Evolutionary conservation across 495 filamentous ascomycete species (phyloP), one percentile per base, ranked within the genome.

Genomic region (Aspergillus steynii): DNA sequence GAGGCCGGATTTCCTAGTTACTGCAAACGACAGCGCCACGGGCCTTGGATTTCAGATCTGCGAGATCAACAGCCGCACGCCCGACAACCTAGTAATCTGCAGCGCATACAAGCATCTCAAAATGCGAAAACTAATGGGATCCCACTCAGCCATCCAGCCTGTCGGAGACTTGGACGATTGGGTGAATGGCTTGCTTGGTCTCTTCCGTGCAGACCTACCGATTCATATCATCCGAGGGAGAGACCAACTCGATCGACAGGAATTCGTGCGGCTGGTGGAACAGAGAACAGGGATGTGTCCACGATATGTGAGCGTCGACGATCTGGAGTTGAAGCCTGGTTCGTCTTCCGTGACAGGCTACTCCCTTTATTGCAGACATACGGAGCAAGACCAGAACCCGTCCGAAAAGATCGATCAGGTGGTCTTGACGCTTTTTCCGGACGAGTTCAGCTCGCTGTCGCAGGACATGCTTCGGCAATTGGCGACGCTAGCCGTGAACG

Each of bases 11-110:
- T 67, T 77, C 47, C 53, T 79, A 26, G 61, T 76, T 3, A 63
- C 68, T 4, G 50, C 46, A 0, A 50, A 59, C 37, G 10, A 52
- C 14, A 55, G 42, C 5, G 58, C 61, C 7, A 53, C 25, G 29
- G 60, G 51, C 28, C 51, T 25, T 14, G 51, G 29, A 15, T 53
- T 71, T 29, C 54, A 49, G 15, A 66, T 77, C n/a, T 78, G 76
- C 37, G 77, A 79, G 60, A 77, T 79, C 34, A 79, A 79, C 52
- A 68, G 64, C 7, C 68, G 77, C n/a, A 74, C 74, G 9, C 45
- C 65, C 8, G 72, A 69, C 46, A 77, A 78, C 60, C 65, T 64
- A 0, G 67, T 68, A 29, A 20, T 72, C 15, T 32, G 53, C n/a
- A 50, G 42, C 20, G 64, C 67, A 25, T 65, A 57, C 29, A 61